Base-by-base conservation (phyloP, 345 rosid species). In the Cochlearia excelsa region DNA sequence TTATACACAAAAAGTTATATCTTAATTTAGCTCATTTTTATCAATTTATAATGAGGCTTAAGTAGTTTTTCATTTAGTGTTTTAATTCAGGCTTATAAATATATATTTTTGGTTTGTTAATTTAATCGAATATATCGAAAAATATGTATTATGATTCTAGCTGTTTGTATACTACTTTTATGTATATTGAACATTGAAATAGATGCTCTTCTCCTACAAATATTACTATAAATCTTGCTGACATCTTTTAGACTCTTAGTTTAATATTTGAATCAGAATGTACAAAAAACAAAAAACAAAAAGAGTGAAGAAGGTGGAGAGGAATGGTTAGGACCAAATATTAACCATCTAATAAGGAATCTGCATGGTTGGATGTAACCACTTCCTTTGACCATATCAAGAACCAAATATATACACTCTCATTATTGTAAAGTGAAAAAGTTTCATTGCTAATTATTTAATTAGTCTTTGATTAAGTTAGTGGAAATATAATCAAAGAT, bases 301-400 rank as follows among this genome's bases (percentile, higher is more conserved):
- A 9, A 42, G 33, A 51, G 31, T 58, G 53, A 29, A 34, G 46
- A 67, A 51, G 42, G 51, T 26, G 34, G 57, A 63, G 59, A 67
- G 38, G 9, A 58, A 59, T 43, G 46, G 65, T 30, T 58, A 40
- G 59, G 65, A 45, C 35, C 46, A 16, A 59, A 37, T 59, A 52
- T 67, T 51, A 59, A 67, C 71, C 71, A 39, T 59, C 30, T 59
- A 67, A 67, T 67, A 38, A 51, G 65, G 71, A 67, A 67, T 67
- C 71, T 67, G 54, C 41, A 59, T 59, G 63, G 71, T 67, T 67
- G 71, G 65, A 59, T 59, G 59, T 53, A 67, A 67, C 59, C 65
- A 59, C 27, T 51, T 49, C 47, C 54, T 67, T 67, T 67, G 71
- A 67, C 71, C 59, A 2, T 29, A 59, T n/a, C 34, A 67, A 28